Evolutionary conservation across 2,329 filamentous ascomycete genomes (phyloP).

Genomic region (Microdochium nivale): DNA sequence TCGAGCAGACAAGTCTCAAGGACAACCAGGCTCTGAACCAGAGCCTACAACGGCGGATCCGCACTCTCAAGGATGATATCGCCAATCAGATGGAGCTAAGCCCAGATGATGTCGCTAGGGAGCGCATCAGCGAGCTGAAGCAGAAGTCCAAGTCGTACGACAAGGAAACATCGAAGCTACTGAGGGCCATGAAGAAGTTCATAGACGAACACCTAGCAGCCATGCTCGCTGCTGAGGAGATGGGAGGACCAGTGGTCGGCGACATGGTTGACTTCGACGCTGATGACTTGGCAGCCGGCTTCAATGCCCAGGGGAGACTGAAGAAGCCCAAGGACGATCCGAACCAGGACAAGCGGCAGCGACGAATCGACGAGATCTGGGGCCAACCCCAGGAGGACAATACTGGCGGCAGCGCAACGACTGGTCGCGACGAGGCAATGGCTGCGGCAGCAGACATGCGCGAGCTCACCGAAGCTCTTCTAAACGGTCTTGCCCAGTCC

Average conservation of each 20-base stretch:
- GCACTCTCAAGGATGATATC: conserved; percentile 47
- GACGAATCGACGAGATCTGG: conserved; percentile 58
- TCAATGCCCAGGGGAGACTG: conserved; percentile 49
- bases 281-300: conserved; percentile 50
- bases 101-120: conserved; percentile 51
- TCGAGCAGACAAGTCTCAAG: neutral
- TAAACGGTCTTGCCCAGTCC: conserved; percentile 48
- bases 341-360: conserved; percentile 44
- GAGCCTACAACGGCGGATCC: conserved; percentile 35
- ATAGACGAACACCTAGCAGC: conserved; percentile 61
- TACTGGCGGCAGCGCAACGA: conserved; percentile 13
- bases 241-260: conserved; percentile 75
- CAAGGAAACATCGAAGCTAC: conserved; percentile 49
- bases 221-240: conserved; percentile 75
- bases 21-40: neutral
- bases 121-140: conserved; percentile 53
- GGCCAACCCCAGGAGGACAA: conserved; percentile 22
- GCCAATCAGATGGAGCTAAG: conserved; percentile 48
- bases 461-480: conserved; percentile 48
- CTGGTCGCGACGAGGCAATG: conserved; percentile 34
- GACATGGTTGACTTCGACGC: conserved; percentile 58
- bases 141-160: conserved; percentile 52
- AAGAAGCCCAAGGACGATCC: conserved; percentile 37
- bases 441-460: conserved; percentile 50
- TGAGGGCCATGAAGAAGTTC: conserved; percentile 59